Evolutionary conservation across 129 eudicot species (phyloP).

Genomic region (Helianthus tuberosus): DNA sequence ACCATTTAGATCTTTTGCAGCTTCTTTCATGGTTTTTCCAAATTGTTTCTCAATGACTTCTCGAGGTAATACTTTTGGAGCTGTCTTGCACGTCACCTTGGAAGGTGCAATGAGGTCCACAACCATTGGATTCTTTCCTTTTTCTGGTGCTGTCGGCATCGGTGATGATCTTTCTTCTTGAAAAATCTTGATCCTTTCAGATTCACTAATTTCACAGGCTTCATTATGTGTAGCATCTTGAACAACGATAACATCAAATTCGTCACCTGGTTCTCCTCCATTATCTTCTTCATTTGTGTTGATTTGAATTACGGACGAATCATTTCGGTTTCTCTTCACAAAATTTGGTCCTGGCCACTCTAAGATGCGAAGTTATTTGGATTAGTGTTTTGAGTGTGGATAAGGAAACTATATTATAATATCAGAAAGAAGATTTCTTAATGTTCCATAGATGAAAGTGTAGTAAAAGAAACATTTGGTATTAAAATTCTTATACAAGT

Average conservation of each 20-base stretch:
- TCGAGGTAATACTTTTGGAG: not conserved
- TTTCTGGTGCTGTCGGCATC: not conserved
- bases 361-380: not conserved
- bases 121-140: not conserved
- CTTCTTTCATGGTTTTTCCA: not conserved
- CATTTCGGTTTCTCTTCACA: not conserved
- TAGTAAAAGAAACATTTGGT: not conserved
- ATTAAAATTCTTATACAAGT: not conserved
- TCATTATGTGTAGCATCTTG: not conserved
- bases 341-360: constrained; percentile 1
- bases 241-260: not conserved
- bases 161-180: constrained; percentile 1
- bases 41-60: not conserved
- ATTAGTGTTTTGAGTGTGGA: constrained; percentile 23
- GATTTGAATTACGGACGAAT: not conserved
- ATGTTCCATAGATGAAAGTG: not conserved
- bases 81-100: not conserved
- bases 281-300: constrained; percentile 8
- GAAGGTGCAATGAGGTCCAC: no score
- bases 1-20: constrained; percentile 14
- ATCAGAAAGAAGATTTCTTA: not conserved
- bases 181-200: not conserved
- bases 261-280: not conserved
- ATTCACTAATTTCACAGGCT: not conserved
- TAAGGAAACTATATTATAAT: constrained; percentile 4